These are phyloP conservation scores for Mariannaea sp. DNA, from an alignment of 2,329 filamentous ascomycete species.

Conservation along the genomic window DNA sequence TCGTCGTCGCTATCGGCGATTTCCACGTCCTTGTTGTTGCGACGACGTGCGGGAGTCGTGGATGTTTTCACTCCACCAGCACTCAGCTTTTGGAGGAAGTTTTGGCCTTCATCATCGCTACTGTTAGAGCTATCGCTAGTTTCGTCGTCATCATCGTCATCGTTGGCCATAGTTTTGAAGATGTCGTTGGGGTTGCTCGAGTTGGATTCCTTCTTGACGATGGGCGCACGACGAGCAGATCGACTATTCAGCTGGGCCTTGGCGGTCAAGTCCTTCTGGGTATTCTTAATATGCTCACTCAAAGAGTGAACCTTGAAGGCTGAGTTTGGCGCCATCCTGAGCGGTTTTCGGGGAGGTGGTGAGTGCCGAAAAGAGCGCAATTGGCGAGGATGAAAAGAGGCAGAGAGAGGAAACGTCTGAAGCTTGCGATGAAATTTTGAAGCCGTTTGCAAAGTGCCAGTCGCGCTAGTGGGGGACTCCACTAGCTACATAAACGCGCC, in stretches of 20 bases:
- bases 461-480: conserved; percentile 19
- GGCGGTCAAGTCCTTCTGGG: conserved; percentile 43
- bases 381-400: conserved; percentile 22
- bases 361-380: conserved; percentile 31
- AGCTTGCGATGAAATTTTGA: conserved; percentile 37
- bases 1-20: conserved; percentile 51
- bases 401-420: conserved; percentile 26
- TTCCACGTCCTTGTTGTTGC: conserved; percentile 45
- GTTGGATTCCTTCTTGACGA: conserved; percentile 41
- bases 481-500: conserved; percentile 21
- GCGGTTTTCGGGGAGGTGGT: conserved; percentile 19
- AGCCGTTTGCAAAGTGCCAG: conserved; percentile 10
- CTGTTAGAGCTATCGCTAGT: conserved; percentile 44
- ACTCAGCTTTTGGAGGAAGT: conserved; percentile 43
- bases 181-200: conserved; percentile 33
- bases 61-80: conserved; percentile 24
- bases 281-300: conserved; percentile 45
- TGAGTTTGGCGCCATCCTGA: conserved; percentile 45
- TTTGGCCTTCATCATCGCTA: conserved; percentile 37
- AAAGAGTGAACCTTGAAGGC: conserved; percentile 46
- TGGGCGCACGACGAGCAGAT: conserved; percentile 32
- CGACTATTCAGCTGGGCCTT: conserved; percentile 43
- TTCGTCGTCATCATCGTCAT: conserved; percentile 39
- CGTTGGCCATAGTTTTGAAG: conserved; percentile 40
- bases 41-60: conserved; percentile 28